A percentile compares a stretch with the other conserved stretches of the same genome.
Evolutionary conservation across 2,329 filamentous ascomycete species (phyloP).

Genomic region (Apiospora pterosperma): DNA sequence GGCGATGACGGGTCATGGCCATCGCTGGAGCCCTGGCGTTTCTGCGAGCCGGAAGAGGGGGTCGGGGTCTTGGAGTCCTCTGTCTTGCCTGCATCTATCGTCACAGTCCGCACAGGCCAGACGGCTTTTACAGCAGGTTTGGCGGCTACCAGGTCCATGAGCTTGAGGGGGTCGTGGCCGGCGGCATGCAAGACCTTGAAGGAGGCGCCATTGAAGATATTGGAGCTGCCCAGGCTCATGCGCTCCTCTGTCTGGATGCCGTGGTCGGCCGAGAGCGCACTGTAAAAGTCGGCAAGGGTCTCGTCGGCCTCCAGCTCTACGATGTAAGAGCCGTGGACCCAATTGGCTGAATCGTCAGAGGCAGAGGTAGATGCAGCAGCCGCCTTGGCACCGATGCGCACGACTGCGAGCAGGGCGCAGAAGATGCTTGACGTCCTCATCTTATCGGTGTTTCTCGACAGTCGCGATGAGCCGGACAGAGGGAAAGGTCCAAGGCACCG

Average conservation of each 20-base stretch:
- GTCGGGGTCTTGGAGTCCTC: background rate
- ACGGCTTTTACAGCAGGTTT: background rate
- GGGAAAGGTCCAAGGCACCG: background rate
- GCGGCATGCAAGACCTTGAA: conserved; percentile 2
- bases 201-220: conserved; percentile 8
- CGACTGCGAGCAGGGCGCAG: background rate
- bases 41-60: background rate
- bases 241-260: conserved; percentile 7
- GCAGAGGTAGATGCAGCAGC: background rate
- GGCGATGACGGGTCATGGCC: background rate
- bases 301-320: conserved; percentile 4
- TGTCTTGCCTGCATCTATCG: background rate
- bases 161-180: background rate
- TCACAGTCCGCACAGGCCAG: conserved; percentile 4
- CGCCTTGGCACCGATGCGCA: background rate
- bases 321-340: conserved; percentile 4
- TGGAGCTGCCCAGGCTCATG: conserved; percentile 5
- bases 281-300: background rate
- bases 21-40: background rate
- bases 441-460: background rate
- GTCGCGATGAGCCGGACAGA: background rate
- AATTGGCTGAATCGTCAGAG: background rate
- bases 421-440: background rate
- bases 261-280: conserved; percentile 1
- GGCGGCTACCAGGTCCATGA: background rate